phyloP scores from a whole-genome alignment of 176 grass and related monocot genomes.

The Aegilops umbellulata region DNA sequence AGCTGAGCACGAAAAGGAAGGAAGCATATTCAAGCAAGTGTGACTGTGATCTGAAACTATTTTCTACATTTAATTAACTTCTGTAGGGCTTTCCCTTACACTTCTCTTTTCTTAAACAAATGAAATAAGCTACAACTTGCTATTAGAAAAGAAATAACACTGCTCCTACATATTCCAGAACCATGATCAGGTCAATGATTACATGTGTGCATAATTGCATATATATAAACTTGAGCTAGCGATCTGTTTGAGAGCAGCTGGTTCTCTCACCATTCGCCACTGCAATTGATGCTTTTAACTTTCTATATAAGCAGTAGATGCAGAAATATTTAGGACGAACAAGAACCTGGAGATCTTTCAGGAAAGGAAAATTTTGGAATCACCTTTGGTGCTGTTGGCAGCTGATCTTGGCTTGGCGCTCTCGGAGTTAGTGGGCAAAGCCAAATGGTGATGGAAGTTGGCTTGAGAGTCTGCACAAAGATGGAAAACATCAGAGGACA shows the following conservation, averaged over 20 bases:
- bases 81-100: neutral
- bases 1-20: neutral
- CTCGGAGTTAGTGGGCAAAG: conserved; percentile 1
- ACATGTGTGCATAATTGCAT: neutral
- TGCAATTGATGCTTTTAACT: neutral
- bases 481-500: conserved; percentile 16
- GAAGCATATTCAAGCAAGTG: neutral
- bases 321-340: neutral
- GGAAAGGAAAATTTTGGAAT: neutral
- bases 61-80: conserved; percentile 23
- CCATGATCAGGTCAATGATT: conserved; percentile 43
- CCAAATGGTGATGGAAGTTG: neutral
- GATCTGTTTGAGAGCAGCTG: conserved; percentile 41
- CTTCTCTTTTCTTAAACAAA: conserved; percentile 18
- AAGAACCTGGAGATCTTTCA: conserved; percentile 1
- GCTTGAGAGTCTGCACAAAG: conserved; percentile 26
- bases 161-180: neutral
- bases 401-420: conserved; percentile 4
- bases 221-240: conserved; percentile 5
- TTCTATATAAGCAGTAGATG: neutral
- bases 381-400: conserved; percentile 19
- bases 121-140: neutral
- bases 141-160: neutral
- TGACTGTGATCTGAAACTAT: conserved; percentile 46
- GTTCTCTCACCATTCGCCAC: conserved; percentile 7